phyloP scores from a whole-genome alignment of 495 filamentous ascomycete species.

The Glonium stellatum region DNA sequence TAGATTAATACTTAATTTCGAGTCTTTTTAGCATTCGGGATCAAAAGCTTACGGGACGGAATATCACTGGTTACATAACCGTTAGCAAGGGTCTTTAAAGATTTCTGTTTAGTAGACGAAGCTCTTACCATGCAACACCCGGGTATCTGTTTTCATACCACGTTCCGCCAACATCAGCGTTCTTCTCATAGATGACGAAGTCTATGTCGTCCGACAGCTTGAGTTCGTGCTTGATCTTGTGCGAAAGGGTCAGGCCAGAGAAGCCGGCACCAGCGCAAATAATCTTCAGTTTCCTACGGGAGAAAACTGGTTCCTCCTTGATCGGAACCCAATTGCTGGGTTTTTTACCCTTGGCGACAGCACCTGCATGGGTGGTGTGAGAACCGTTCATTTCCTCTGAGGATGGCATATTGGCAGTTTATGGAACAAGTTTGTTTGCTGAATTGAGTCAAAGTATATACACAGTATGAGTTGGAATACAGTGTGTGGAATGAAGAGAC shows the following conservation, averaged over 20 bases:
- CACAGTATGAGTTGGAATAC: background rate
- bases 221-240: constrained; percentile 3
- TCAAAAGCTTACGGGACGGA: background rate
- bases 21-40: background rate
- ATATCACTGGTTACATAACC: constrained; percentile 3
- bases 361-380: background rate
- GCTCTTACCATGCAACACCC: constrained; percentile 1
- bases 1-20: background rate
- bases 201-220: background rate
- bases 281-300: constrained; percentile 4
- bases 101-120: background rate
- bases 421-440: background rate
- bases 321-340: constrained; percentile 1
- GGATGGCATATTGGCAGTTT: background rate
- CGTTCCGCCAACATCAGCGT: constrained; percentile 13
- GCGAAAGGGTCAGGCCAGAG: constrained; percentile 2
- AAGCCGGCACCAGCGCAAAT: background rate
- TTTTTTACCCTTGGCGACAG: background rate
- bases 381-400: background rate
- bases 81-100: background rate
- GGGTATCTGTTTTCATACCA: constrained; percentile 19
- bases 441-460: background rate
- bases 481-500: no score
- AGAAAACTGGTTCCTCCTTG: constrained; percentile 1
- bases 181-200: constrained; percentile 12